Conservation (phyloP, 2,329 filamentous ascomycete species). For the Geosmithia putterillii region DNA sequence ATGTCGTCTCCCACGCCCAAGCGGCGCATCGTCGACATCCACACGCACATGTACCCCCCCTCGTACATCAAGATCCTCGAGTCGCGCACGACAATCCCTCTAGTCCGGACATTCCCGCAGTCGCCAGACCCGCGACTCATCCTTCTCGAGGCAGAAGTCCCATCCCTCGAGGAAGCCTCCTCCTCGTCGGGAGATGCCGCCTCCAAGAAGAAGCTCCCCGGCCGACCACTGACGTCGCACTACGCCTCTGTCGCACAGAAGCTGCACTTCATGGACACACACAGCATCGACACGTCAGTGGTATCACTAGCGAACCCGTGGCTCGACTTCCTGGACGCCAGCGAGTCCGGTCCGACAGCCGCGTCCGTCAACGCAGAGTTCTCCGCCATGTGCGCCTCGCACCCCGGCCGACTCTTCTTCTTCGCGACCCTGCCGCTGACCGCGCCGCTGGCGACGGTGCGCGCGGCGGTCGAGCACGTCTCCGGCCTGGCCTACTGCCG, state of each 20-base stretch:
- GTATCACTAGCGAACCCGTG: slow-evolving; percentile 88
- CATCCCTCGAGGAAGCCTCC: slow-evolving; percentile 33
- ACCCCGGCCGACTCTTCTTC: slow-evolving; percentile 61
- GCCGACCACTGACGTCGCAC: slow-evolving; percentile 70
- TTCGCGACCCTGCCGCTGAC: slow-evolving; percentile 75
- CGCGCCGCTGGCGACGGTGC: slow-evolving; percentile 48
- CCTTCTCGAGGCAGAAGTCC: slow-evolving; percentile 41
- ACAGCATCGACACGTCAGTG: slow-evolving; percentile 71
- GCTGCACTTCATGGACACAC: slow-evolving; percentile 76
- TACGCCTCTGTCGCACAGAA: slow-evolving; percentile 75
- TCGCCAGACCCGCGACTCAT: slow-evolving; percentile 49
- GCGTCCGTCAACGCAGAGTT: slow-evolving; percentile 65
- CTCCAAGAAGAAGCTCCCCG: slow-evolving; percentile 41
- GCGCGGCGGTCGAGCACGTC: slow-evolving; percentile 53
- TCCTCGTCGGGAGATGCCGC: slow-evolving; percentile 23
- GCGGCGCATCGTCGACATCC: slow-evolving; percentile 46
- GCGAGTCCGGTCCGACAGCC: slow-evolving; percentile 52
- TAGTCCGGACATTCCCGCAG: slow-evolving; percentile 54
- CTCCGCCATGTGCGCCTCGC: slow-evolving; percentile 53
- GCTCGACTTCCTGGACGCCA: slow-evolving; percentile 66
- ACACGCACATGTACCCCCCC: slow-evolving; percentile 59
- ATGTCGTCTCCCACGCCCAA: slow-evolving; percentile 12
- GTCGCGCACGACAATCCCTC: slow-evolving; percentile 50
- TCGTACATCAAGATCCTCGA: slow-evolving; percentile 49
- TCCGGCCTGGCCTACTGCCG: slow-evolving; percentile 53